Percentiles rank a stretch among this genome's conserved stretches.
Evolutionary conservation across 441 rosid genomes (phyloP).

Genomic region (Arabidopsis lyrata): DNA sequence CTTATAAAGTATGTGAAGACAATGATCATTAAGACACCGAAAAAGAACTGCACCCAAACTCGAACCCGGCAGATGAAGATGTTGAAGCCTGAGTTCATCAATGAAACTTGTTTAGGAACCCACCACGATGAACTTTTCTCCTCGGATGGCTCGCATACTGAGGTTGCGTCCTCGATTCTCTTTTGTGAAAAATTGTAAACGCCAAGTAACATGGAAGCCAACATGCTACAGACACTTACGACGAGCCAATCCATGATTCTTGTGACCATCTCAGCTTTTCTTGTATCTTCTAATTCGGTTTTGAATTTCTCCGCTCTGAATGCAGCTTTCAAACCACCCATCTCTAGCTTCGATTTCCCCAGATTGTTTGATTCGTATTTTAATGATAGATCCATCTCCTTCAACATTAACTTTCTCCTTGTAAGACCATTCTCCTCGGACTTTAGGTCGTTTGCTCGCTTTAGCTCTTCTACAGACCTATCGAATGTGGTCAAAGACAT

Average conservation of each 20-base stretch:
- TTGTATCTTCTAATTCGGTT: constrained; percentile 70
- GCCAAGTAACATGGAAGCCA: constrained; percentile 62
- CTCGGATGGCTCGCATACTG: constrained; percentile 64
- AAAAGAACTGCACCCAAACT: constrained; percentile 66
- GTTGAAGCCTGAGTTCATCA: constrained; percentile 60
- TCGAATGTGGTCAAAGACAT: constrained; percentile 52
- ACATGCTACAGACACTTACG: constrained; percentile 75
- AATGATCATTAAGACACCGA: constrained; percentile 70
- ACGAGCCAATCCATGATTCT: constrained; percentile 81
- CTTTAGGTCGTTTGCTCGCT: constrained; percentile 84
- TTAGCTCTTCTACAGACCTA: constrained; percentile 66
- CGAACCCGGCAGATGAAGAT: constrained; percentile 62
- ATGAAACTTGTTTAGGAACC: constrained; percentile 62
- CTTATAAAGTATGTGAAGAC: constrained; percentile 60
- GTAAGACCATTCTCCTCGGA: constrained; percentile 64
- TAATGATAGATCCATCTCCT: constrained; percentile 63
- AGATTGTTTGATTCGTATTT: constrained; percentile 64
- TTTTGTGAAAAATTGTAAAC: constrained; percentile 70
- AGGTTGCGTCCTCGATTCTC: constrained; percentile 76
- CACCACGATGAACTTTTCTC: constrained; percentile 70
- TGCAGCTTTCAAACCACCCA: constrained; percentile 72
- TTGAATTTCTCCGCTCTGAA: constrained; percentile 80
- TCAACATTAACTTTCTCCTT: constrained; percentile 58
- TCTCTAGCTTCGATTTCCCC: constrained; percentile 66
- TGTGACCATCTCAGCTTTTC: constrained; percentile 70